A percentile compares a stretch with the other conserved stretches of the same genome.
These are phyloP conservation scores for Backusella circina DNA, from an alignment of 192 early-diverging fungal species.

Conservation along the genomic window DNA sequence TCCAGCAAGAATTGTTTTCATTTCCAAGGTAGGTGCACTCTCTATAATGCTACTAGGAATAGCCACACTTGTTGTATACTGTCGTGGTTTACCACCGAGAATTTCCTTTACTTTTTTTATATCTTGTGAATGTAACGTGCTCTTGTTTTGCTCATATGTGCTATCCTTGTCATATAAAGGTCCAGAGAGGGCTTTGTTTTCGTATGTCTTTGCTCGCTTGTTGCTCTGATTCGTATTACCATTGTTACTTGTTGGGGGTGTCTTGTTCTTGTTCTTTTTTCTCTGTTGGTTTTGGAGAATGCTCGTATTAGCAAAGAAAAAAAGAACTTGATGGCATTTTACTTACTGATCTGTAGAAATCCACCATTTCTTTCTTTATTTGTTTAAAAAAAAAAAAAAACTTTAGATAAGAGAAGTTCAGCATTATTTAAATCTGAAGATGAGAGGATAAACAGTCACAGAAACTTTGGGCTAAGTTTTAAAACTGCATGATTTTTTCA, in stretches of 20 bases:
- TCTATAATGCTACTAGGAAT: conserved; percentile 64
- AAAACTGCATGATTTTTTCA: not conserved
- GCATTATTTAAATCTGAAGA: not conserved
- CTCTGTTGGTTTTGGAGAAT: not conserved
- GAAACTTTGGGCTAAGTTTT: not conserved
- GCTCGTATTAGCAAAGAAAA: not conserved
- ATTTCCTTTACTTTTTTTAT: not conserved
- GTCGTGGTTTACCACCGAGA: conserved; percentile 20
- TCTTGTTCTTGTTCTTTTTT: not conserved
- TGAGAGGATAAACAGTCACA: not conserved
- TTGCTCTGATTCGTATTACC: not conserved
- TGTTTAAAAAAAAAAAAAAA: not conserved
- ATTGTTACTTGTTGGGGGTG: not conserved
- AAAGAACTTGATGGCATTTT: not conserved
- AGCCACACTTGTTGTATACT: conserved; percentile 62
- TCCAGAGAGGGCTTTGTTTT: conserved; percentile 40
- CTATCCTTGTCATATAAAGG: conserved; percentile 34
- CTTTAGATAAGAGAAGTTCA: not conserved
- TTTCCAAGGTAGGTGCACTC: conserved; percentile 55
- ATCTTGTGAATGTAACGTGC: conserved; percentile 4
- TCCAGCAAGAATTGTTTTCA: conserved; percentile 69
- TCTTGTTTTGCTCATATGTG: conserved; percentile 16
- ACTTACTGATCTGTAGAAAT: conserved; percentile 14
- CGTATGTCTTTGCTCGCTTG: conserved; percentile 29
- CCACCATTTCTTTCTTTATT: not conserved